phyloP scores from a whole-genome alignment of 495 filamentous ascomycete species.

The Massariosphaeria phaeospora region DNA sequence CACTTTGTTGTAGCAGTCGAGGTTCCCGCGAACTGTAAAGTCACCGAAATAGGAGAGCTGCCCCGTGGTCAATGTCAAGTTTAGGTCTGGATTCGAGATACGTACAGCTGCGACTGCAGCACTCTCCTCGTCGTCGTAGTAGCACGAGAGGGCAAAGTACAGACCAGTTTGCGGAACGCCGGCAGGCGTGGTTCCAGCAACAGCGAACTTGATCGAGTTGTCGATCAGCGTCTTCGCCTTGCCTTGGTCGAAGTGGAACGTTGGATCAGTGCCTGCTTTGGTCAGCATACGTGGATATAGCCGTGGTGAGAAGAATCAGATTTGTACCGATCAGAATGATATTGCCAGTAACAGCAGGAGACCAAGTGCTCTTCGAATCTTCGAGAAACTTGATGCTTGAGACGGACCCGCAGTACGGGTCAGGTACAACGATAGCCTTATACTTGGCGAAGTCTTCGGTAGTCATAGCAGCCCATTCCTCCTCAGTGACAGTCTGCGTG shows the following conservation, averaged over 20 bases:
- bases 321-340: slow-evolving; percentile 40
- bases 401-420: slow-evolving; percentile 28
- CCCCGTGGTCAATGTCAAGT: too few species aligned
- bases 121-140: slow-evolving; percentile 33
- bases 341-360: slow-evolving; percentile 42
- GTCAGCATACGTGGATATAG: not conserved
- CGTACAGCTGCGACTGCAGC: slow-evolving; percentile 38
- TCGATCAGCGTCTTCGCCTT: slow-evolving; percentile 41
- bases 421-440: slow-evolving; percentile 42
- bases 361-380: slow-evolving; percentile 38
- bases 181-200: slow-evolving; percentile 27
- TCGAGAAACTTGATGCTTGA: slow-evolving; percentile 27
- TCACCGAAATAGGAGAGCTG: slow-evolving; percentile 44
- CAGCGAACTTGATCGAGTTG: slow-evolving; percentile 41
- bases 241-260: slow-evolving; percentile 33
- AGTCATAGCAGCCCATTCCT: slow-evolving; percentile 38
- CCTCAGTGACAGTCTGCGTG: slow-evolving; percentile 37
- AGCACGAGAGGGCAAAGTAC: slow-evolving; percentile 42
- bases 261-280: slow-evolving; percentile 39
- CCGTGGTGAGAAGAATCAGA: not conserved
- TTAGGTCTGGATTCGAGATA: not conserved
- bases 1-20: slow-evolving; percentile 40
- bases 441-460: slow-evolving; percentile 40
- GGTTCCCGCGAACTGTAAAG: slow-evolving; percentile 33
- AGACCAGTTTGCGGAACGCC: slow-evolving; percentile 38